Conservation (phyloP, 2,329 filamentous ascomycete genomes). For the Pezicula radicicola region DNA sequence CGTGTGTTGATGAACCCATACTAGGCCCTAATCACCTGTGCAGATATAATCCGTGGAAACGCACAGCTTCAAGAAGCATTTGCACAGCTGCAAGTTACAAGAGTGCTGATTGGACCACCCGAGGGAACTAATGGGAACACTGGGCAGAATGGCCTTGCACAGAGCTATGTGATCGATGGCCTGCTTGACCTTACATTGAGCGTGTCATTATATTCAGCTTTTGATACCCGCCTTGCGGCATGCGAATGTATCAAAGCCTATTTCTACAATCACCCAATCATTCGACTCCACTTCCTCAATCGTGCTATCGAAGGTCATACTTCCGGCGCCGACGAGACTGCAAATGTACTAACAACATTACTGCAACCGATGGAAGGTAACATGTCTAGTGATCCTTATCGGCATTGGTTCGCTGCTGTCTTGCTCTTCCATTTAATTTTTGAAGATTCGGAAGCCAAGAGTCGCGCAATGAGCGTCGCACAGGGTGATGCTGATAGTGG, state of each 20-base stretch:
- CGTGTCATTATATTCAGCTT: constrained; percentile 60
- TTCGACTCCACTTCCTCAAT: constrained; percentile 80
- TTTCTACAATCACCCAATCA: constrained; percentile 76
- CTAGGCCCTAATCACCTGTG: constrained; percentile 78
- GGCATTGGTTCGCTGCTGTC: constrained; percentile 84
- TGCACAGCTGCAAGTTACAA: constrained; percentile 76
- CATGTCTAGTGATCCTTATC: constrained; percentile 74
- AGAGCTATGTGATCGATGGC: constrained; percentile 90
- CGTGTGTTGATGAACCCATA: constrained; percentile 12
- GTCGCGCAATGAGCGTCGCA: constrained; percentile 73
- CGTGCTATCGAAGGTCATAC: constrained; percentile 86
- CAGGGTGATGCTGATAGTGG: constrained; percentile 87
- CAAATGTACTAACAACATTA: constrained; percentile 84
- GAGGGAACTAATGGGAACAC: constrained; percentile 35
- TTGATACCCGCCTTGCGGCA: constrained; percentile 80
- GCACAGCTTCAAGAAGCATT: constrained; percentile 80
- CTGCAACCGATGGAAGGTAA: constrained; percentile 62
- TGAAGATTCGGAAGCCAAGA: constrained; percentile 77
- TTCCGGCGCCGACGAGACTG: constrained; percentile 73
- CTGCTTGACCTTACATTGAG: constrained; percentile 79
- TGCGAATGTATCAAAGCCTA: constrained; percentile 93
- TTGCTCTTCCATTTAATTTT: constrained; percentile 83
- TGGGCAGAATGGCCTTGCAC: constrained; percentile 48
- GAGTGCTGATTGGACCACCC: constrained; percentile 44
- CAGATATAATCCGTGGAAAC: constrained; percentile 84